Evolutionary conservation across 176 grass and related monocot genomes (phyloP), one percentile per base, ranked within the genome.

Genomic region (Urochloa ruziziensis): DNA sequence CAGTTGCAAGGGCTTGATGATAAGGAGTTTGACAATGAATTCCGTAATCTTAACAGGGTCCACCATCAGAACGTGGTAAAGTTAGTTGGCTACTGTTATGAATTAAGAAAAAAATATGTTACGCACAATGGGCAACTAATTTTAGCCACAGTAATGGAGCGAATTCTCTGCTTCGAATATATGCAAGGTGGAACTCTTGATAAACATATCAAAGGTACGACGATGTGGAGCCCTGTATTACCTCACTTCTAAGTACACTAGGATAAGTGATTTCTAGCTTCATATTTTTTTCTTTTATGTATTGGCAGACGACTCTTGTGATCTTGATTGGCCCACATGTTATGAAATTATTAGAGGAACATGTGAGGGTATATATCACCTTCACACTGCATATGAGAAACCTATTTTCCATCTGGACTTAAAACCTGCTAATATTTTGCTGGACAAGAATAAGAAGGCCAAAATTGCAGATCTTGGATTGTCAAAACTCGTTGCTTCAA

Each of bases 381-480:
- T 67, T 5, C 71, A 74, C 6, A 54, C 2, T 30, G 43, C 24
- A 34, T 8, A 32, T 0, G 18, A 21, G 17, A 30, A 30, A 7
- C 42, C 69, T 35, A 74, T 74, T 53, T 34, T 23, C 16, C 71
- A 74, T 35, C 28, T 52, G 47, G 71, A 74, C 29, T 6, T 74
- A 13, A 74, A 74, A 46, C 47, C 71, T 35, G 27, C 47, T 13
- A 74, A 74, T 74, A 54, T 75, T n/a, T 13, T 75, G 28, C 18
- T 75, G 51, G 73, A 56, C 14, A 36, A 75, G 1, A 56, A 23
- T 5, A 75, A 37, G 51, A 24, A 0, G 0, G 12, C 51, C 1
- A 75, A 57, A 57, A 57, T 75, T 35, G 71, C 28, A 2, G 71
- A 74, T 75, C 32, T 75, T 75, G 73, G 73, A n/a, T 37, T 54